Evolutionary conservation across 805 yeast species (phyloP).

Genomic region (Ogataea henricii): DNA sequence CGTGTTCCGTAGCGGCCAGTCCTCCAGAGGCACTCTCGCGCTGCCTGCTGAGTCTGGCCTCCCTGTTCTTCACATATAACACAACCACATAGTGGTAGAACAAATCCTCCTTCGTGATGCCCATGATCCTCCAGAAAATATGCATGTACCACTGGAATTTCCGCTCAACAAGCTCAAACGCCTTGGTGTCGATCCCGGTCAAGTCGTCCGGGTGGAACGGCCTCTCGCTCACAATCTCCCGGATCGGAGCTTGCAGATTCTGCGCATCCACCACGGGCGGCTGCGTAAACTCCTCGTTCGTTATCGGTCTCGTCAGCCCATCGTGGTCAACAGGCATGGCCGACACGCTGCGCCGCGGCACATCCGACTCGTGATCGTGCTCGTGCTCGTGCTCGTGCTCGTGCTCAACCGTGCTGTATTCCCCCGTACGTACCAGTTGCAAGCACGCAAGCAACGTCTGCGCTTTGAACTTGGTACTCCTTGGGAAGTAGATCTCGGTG

Average conservation of each 20-base stretch:
- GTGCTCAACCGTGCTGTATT: slow-evolving; percentile 10
- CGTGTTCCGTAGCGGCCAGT: neutral
- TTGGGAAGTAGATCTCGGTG: slow-evolving; percentile 22
- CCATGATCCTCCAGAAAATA: slow-evolving; percentile 59
- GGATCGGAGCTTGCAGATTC: slow-evolving; percentile 25
- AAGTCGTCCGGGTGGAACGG: slow-evolving; percentile 43
- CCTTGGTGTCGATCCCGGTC: slow-evolving; percentile 46
- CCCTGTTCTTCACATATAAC: slow-evolving; percentile 33
- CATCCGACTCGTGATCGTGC: slow-evolving; percentile 1
- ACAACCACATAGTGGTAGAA: slow-evolving; percentile 52
- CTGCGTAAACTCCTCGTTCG: slow-evolving; percentile 16
- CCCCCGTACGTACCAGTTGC: slow-evolving; percentile 17
- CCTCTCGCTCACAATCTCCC: slow-evolving; percentile 35
- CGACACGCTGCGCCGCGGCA: too few relatives aligned
- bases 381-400: neutral
- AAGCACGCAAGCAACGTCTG: slow-evolving; percentile 28
- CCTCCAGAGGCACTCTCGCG: slow-evolving; percentile 6
- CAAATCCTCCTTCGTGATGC: slow-evolving; percentile 49
- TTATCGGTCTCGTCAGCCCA: slow-evolving; percentile 6
- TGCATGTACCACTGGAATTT: slow-evolving; percentile 29
- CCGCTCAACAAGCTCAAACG: slow-evolving; percentile 40
- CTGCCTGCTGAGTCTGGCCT: slow-evolving; percentile 18
- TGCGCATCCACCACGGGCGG: slow-evolving; percentile 32
- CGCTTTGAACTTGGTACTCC: slow-evolving; percentile 31
- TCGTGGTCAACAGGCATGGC: slow-evolving; percentile 6